Evolutionary conservation across 164 flowering plant species (phyloP), one percentile per base, ranked within the genome.

Genomic region (Liriodendron chinense): DNA sequence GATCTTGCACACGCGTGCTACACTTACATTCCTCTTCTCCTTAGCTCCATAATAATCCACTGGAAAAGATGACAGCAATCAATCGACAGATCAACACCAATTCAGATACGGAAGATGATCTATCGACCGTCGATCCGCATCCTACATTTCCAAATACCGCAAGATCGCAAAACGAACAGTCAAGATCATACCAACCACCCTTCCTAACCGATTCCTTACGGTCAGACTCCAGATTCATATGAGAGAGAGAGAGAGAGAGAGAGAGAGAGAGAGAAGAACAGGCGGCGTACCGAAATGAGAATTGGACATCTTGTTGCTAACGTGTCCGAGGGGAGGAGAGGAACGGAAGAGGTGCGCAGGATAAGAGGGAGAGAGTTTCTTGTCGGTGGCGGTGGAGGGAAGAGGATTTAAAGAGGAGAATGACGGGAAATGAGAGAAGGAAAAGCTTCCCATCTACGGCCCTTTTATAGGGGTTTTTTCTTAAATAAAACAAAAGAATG

Each of bases 261-360:
- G 68, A 70, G 21, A 23, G 43, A 26, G 1, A 65, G 5, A 47
- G n/a, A 22, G 13, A 9, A 25, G 43, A 59, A 64, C 12, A 21
- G 57, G 28, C 28, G 53, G 47, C 72, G 68, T 73, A 80, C 83
- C 83, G 74, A 75, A 57, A 65, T 65, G 70, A 56, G 62, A 43
- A 28, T 59, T 77, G 53, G 78, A 47, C 83, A 80, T 80, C 72
- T 73, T 73, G 79, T 70, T 9, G 14, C 63, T 18, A 57, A 70
- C 48, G 22, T 47, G 63, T n/a, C 22, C 12, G 22, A 7, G 16
- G 12, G 47, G 53, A 69, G 43, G 20, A 21, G 50, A 43, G 25
- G 16, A 69, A 47, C 1, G 4, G 71, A 47, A 18, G 71, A 43
- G 53, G 53, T 12, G 18, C 0, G 65, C 24, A 20, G 67, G 28